Evolutionary conservation across 225 moss, liverwort and hornwort genomes (phyloP), one percentile per base, ranked within the genome.

Genomic region (Asterella californica): DNA sequence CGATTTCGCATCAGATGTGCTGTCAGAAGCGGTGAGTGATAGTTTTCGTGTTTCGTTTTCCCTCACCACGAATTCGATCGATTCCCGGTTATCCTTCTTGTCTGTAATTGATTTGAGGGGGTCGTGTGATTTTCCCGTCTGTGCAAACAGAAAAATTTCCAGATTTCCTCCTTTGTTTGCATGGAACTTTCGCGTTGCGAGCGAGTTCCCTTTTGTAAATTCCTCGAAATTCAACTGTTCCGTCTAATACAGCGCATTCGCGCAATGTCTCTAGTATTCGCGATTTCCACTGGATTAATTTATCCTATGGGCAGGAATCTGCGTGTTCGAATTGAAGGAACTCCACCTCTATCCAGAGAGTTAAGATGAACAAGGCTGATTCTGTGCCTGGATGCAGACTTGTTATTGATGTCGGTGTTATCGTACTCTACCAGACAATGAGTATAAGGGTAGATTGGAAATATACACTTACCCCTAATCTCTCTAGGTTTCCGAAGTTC

Each of bases 21-120:
- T 96, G 25, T 90, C 93, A 14, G 92, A 91, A 68, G 90, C 90
- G 75, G 72, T 75, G 53, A 75, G 76, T 80, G 38, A 87, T 81
- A 62, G 25, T 27, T 53, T 53, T 52, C 45, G 30, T 11, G 21
- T 9, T 48, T 33, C 27, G 57, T 11, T 27, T 21, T 69, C 63
- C 27, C 63, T 67, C 9, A 29, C 63, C 11, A n/a, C 10, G 12
- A 30, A 60, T 65, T 9, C 14, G 30, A 65, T 65, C 30, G 1
- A 32, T 30, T 32, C 32, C 32, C 4, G 42, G 42, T 42, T 42
- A 7, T 42, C 7, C 42, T 42, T 36, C 3, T 42, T 42, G 42
- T 42, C 42, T 45, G 49, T 33, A 36, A 74, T 65, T 50, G 52
- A 15, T 21, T 42, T 19, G 14, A 66, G 4, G 22, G 55, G 47